Base-by-base conservation (phyloP, 2,329 filamentous ascomycete genomes). In the Coniochaeta sp. region DNA sequence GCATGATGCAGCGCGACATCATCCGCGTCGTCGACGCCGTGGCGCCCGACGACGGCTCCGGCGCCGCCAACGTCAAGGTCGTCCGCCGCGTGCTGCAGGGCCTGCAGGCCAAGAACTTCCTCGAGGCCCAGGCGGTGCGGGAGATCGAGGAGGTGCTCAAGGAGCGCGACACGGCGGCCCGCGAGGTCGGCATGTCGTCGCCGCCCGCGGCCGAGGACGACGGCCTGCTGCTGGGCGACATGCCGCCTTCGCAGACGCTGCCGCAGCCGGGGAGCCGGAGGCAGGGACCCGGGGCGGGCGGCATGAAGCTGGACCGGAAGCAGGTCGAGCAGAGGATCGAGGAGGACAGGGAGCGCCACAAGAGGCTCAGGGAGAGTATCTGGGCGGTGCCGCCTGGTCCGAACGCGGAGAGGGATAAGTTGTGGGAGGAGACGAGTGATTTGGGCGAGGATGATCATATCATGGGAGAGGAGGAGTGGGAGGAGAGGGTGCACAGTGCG, bases 291-390 rank as follows among this genome's bases (percentile, higher is more conserved):
- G 54, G 70, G 64, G 61, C 68, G 28, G 64, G 64, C 36, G 64
- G 71, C 6, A 73, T 76, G 31, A 73, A 76, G 17, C 73, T 95
- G 58, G 91, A 97, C 69, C 95, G 93, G 75, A 84, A 89, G 60
- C 90, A 96, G 75, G 90, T 97, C 59, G 93, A 98, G 76, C 93
- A 98, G 77, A 82, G 95, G 44, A 96, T 99, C 64, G 96, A 99
- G 68, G 96, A 99, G 75, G 95, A 99, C 73, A 81, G 95, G 3
- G 95, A 99, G 73, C 81, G 95, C 50, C 96, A 99, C 74, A 99
- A 99, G 79, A 80, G 93, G 50, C 79, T 93, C 68, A 80, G 95
- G 24, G 95, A 99, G 76, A 92, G 88, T 67, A 96, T 96, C 64
- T 99, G 96, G 95, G 91, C 92, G 0, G 87, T 96, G 2, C 85